Base-by-base conservation (phyloP, 148 eudicot species). In the Rhododendron molle region DNA sequence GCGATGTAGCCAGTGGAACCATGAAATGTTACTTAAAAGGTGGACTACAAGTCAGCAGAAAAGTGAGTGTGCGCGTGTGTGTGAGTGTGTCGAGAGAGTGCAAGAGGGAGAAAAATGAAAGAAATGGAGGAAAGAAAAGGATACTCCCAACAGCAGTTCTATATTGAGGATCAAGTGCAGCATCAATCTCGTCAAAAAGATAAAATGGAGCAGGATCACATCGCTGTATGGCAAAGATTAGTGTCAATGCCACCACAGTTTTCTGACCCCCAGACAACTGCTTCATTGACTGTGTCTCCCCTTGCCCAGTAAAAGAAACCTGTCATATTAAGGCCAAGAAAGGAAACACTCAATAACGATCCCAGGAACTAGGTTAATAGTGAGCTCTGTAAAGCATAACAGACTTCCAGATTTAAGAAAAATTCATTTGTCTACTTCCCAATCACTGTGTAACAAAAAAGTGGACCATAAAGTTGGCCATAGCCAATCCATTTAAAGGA, bases 101-200 rank as follows among this genome's bases (percentile, higher is more conserved):
- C 44, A 32, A 44, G 49, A 65, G 16, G 72, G 62, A 72, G 71
- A 38, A 72, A 58, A 73, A 58, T 7, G 56, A 49, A 54, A 4
- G 26, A 1, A 62, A 82, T 2, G 54, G 21, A 36, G 40, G 58
- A 47, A 50, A 78, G 52, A 83, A 44, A 71, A 95, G 98, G 98
- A 97, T 97, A 97, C 99, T 93, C 87, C 99, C 99, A 80, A 97
- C 99, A 83, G 99, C 98, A 81, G 98, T 95, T 94, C 99, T 89
- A 89, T 97, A 97, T 91, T 97, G 99, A 89, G 99, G 98, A 92
- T 97, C 99, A 82, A 97, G 92, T 78, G 99, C 99, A 52, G 99
- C 99, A 90, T 95, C 99, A 84, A 97, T 97, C 91, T 97, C 99
- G 86, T 97, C 98, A 89, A 97, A 97, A 86, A 97, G 98, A 92